Evolutionary conservation across 768 basidiomycete species (phyloP), one percentile per base, ranked within the genome.

Genomic region (Termitomyces bulborhizus): DNA sequence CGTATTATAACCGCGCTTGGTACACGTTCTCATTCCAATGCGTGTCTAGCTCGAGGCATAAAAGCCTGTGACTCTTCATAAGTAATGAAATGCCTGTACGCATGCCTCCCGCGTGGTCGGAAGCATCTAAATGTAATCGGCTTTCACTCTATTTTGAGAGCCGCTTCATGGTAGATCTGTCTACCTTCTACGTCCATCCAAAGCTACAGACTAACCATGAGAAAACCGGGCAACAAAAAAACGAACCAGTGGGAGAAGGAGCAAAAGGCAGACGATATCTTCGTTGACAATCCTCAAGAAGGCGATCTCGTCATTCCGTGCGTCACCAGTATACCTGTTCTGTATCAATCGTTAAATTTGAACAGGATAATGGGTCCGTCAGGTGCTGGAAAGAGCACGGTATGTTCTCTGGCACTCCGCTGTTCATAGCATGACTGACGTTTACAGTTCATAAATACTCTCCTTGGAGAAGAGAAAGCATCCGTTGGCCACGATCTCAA

Each of bases 381-480:
- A 11, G 63, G 61, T 1, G 61, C 59, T 24, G 63, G 63, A 3
- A 64, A 64, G 49, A 64, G 63, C 49, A 62, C 63, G 11, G 63
- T 62, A 50, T 18, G 46, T 24, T 21, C 6, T 6, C 4, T 36
- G 3, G 12, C 18, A 15, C 11, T 24, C 27, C 24, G 44, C 21
- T 41, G 44, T 16, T 41, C 16, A 46, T 2, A 39, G 24, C 24
- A 32, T 40, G 24, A 18, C 29, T 45, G 24, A 44, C 32, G 18
- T n/a, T 8, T 32, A 12, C 34, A 56, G 51, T 56, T 51, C 36
- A 49, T 62, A 4, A 53, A 60, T 32, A 53, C 46, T 3, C 40
- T 55, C 1, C 36, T 51, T 3, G 53, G 55, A 2, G 39, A 47
- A 18, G 40, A 49, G 6, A 44, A 44, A 7, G 53, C 57, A 4